Base-by-base conservation (phyloP, 495 filamentous ascomycete species). In the Penicillium odoratum region DNA sequence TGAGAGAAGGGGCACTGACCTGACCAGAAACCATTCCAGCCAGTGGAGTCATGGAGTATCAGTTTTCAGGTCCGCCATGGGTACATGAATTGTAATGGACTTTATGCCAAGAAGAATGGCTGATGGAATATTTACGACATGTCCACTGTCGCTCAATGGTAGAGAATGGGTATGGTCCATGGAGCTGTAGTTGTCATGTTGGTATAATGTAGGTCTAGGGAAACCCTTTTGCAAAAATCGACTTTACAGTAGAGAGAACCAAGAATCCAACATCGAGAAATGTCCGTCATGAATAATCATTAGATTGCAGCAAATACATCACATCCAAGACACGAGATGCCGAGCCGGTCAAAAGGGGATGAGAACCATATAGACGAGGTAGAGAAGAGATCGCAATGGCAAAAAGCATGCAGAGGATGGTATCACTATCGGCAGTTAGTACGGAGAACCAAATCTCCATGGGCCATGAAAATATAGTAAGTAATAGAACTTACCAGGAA, bases 401-500 rank as follows among this genome's bases (percentile, higher is more conserved):
- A 31, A 50, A 50, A 9, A 16, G 36, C 29, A 55, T 63, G 60
- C 55, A 60, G 46, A 29, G 31, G 48, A 58, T 60, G 61, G 59
- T 69, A 66, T 70, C 65, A 70, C 66, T 67, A 29, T 30, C n/a
- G 10, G 11, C 43, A 21, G 46, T 48, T 53, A 67, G 57, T 56
- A 55, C 34, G 29, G 7, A 29, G 16, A 48, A 29, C 16, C 1
- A 21, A 10, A 31, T 53, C 18, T 47, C n/a, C 31, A 33, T 13
- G 45, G 25, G 45, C 18, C 36, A 18, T 38, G 8, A 16, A 40
- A 61, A 38, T 9, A 36, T 36, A 9, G 5, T 8, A 33, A 29
- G 25, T 28, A 9, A 13, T 21, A 42, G 16, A 25, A 58, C 72
- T 72, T 55, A 83, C 80, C 80, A 98, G 77, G 69, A 98, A 98